phyloP scores from a whole-genome alignment of 2,329 filamentous ascomycete species.

The Cryphonectria naterciae region DNA sequence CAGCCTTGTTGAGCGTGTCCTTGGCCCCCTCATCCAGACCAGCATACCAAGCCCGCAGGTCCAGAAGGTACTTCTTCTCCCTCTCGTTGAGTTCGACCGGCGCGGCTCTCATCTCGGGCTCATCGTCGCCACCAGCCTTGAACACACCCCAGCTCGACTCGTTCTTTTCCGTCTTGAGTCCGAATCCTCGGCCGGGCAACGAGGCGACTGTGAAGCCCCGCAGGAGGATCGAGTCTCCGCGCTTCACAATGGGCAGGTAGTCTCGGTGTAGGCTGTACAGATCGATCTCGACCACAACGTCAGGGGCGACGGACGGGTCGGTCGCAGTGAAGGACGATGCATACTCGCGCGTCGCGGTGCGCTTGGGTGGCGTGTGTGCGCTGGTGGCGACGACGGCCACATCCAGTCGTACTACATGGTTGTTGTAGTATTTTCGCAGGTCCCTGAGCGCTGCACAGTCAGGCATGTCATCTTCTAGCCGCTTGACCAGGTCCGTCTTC shows the following conservation, averaged over 20 bases:
- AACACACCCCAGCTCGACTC: constrained; percentile 66
- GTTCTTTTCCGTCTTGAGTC: constrained; percentile 54
- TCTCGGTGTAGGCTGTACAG: constrained; percentile 63
- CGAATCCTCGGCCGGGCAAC: constrained; percentile 59
- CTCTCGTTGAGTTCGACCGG: constrained; percentile 59
- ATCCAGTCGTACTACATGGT: constrained; percentile 43
- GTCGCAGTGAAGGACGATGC: constrained; percentile 61
- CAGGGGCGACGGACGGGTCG: constrained; percentile 58
- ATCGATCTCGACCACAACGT: constrained; percentile 56
- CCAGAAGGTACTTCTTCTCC: constrained; percentile 54
- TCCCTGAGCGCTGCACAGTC: constrained; percentile 58
- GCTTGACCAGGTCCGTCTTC: constrained; percentile 51
- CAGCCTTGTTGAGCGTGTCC: constrained; percentile 53
- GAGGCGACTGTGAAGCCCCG: constrained; percentile 59
- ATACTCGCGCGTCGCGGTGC: constrained; percentile 62
- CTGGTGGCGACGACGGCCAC: constrained; percentile 59
- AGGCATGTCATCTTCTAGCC: constrained; percentile 53
- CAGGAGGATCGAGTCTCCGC: constrained; percentile 63
- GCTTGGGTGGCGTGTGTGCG: constrained; percentile 53
- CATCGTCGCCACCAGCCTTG: constrained; percentile 46
- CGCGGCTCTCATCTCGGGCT: constrained; percentile 60
- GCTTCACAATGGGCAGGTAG: constrained; percentile 57
- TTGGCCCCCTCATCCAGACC: constrained; percentile 51
- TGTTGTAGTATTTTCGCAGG: constrained; percentile 54
- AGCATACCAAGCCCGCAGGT: constrained; percentile 54